phyloP scores from a whole-genome alignment of 257 asterid genomes.

The Perilla frutescens region DNA sequence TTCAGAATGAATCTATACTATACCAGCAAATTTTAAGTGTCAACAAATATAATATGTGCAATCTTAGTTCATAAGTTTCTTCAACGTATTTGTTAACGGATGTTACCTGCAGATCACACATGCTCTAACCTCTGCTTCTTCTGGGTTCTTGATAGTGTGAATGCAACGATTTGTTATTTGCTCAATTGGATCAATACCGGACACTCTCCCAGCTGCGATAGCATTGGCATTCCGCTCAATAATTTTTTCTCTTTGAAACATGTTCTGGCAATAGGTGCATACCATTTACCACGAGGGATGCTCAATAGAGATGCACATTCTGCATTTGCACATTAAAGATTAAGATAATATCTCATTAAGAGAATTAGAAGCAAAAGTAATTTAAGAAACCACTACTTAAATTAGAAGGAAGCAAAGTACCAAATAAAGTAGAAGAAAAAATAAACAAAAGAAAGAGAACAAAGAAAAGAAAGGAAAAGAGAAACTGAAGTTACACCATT shows the following conservation, averaged over 20 bases:
- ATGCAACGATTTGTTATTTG: constrained; percentile 87
- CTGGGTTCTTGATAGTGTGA: constrained; percentile 85
- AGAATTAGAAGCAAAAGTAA: constrained; percentile 22
- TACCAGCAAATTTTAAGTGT: constrained; percentile 36
- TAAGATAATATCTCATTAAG: constrained; percentile 10
- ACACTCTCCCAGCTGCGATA: constrained; percentile 90
- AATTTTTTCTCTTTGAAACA: constrained; percentile 82
- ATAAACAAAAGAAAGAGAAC: not conserved
- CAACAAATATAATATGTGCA: constrained; percentile 17
- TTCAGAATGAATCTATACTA: constrained; percentile 72
- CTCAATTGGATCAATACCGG: constrained; percentile 74
- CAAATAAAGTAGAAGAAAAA: not conserved
- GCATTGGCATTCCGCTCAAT: constrained; percentile 84
- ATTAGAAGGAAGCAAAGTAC: constrained; percentile 1
- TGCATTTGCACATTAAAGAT: constrained; percentile 48
- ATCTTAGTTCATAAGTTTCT: constrained; percentile 12
- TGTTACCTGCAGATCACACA: constrained; percentile 95
- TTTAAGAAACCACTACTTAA: not conserved
- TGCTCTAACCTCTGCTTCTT: constrained; percentile 91
- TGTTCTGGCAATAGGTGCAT: constrained; percentile 92
- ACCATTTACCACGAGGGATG: constrained; percentile 95
- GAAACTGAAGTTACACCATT: not conserved
- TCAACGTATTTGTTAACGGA: constrained; percentile 5
- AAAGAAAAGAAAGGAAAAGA: not conserved
- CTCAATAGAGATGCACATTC: constrained; percentile 83